Evolutionary conservation across 208 protist species (phyloP), one percentile per base, ranked within the genome.

Genomic region (Crithidia expoeki): DNA sequence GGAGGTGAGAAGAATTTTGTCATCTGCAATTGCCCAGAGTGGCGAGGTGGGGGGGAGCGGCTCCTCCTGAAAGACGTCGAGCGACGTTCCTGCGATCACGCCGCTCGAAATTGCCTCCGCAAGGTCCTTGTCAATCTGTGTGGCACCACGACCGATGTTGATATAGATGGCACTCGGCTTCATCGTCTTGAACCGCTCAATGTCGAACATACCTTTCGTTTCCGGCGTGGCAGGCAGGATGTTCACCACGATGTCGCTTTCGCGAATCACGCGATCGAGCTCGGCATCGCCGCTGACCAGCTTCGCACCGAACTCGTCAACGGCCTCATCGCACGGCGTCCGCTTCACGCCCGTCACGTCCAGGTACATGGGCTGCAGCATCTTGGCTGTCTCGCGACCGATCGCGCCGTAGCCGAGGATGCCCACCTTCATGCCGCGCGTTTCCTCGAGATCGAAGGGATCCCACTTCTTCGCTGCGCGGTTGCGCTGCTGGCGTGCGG

Each of bases 351-450:
- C 90, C 1, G 83, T 88, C 44, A 88, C 87, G 16, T 94, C n/a
- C 88, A 96, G 91, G 17, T 84, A 88, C 34, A 96, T 49, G 58
- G 10, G 63, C 67, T 1, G 50, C 72, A 6, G 76, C 21, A 74
- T 65, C 63, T 79, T 61, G 40, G 69, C 88, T 14, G 68, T 81
- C 30, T 76, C 75, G 52, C 80, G 69, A 9, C 87, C 89, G 68
- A 96, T 95, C 62, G 84, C 72, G 60, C 92, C 89, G 79, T 94
- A 96, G 60, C 92, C 92, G 67, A 95, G 70, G 51, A 96, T 84
- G 21, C 81, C 88, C 16, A 92, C 58, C 67, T 81, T 94, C 80
- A 90, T 61, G 3, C 81, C 68, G 12, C 68, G 62, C 32, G 93
- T 59, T 49, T 84, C 75, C 21, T 63, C 66, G 66, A 85, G 84